These are phyloP conservation scores for Ophiocordyceps camponoti-floridani DNA, from an alignment of 2,329 filamentous ascomycete genomes.

Conservation along the genomic window DNA sequence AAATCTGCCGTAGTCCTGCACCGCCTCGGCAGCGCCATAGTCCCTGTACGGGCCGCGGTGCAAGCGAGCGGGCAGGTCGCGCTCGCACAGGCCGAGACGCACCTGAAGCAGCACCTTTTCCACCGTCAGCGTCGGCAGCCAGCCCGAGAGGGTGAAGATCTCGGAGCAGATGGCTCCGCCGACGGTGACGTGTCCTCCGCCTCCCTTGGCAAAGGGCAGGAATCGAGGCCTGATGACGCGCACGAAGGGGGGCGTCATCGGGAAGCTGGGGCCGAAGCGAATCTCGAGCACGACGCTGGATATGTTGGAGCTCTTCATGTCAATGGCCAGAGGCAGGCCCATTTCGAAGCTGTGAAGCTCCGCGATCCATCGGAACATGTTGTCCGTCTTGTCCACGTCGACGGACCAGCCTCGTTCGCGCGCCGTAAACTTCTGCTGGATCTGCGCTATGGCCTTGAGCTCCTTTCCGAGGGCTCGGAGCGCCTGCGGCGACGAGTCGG, in stretches of 20 bases:
- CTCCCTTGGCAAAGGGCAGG: slow-evolving; percentile 49
- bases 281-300: slow-evolving; percentile 65
- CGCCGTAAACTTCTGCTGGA: slow-evolving; percentile 43
- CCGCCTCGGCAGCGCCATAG: slow-evolving; percentile 53
- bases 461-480: slow-evolving; percentile 21
- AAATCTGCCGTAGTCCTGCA: slow-evolving; percentile 52
- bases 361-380: slow-evolving; percentile 82
- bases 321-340: slow-evolving; percentile 48
- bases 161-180: slow-evolving; percentile 79
- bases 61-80: slow-evolving; percentile 52
- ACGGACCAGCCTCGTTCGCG: slow-evolving; percentile 71
- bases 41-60: slow-evolving; percentile 14
- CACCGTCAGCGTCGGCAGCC: slow-evolving; percentile 55
- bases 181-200: slow-evolving; percentile 70
- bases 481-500: slow-evolving; percentile 10
- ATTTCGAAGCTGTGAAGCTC: slow-evolving; percentile 70
- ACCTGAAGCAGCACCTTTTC: slow-evolving; percentile 72
- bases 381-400: slow-evolving; percentile 44
- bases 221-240: slow-evolving; percentile 70
- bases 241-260: slow-evolving; percentile 67
- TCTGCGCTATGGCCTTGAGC: slow-evolving; percentile 41
- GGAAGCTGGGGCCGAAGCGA: slow-evolving; percentile 61
- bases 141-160: slow-evolving; percentile 66
- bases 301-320: slow-evolving; percentile 47
- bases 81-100: slow-evolving; percentile 52